Percentiles rank a stretch among this genome's conserved stretches.
phyloP scores from a whole-genome alignment of 2,329 filamentous ascomycete species.

The Drechslera avenae region DNA sequence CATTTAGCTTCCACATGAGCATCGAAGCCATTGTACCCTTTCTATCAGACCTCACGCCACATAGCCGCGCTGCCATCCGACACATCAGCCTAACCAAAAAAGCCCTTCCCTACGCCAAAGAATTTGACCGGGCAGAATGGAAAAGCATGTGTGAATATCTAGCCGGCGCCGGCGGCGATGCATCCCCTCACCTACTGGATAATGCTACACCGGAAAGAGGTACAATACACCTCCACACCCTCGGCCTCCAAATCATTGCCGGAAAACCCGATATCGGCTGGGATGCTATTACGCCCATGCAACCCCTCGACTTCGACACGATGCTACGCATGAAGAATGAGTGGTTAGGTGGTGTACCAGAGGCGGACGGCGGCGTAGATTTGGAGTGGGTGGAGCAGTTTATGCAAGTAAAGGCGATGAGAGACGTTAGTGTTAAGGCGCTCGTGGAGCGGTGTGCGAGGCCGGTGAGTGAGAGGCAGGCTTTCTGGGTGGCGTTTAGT shows the following conservation, averaged over 20 bases:
- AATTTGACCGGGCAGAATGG: slow-evolving; percentile 64
- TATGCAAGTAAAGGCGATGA: slow-evolving; percentile 56
- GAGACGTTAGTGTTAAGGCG: slow-evolving; percentile 58
- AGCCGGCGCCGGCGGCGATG: neutral
- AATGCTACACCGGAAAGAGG: neutral
- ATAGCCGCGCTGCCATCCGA: slow-evolving; percentile 55
- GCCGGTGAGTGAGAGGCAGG: slow-evolving; percentile 60
- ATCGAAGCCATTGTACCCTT: slow-evolving; percentile 67
- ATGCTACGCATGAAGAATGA: slow-evolving; percentile 36
- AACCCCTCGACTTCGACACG: slow-evolving; percentile 26
- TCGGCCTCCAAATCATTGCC: slow-evolving; percentile 60
- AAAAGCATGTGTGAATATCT: slow-evolving; percentile 55
- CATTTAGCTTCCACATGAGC: slow-evolving; percentile 64
- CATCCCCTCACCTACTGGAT: too few relatives aligned
- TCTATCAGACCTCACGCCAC: slow-evolving; percentile 60
- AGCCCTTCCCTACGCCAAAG: slow-evolving; percentile 58
- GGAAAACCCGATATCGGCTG: slow-evolving; percentile 57
- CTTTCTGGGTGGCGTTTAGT: slow-evolving; percentile 65
- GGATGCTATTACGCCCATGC: slow-evolving; percentile 51
- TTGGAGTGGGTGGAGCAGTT: slow-evolving; percentile 65
- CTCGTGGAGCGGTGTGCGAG: slow-evolving; percentile 61
- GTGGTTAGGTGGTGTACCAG: slow-evolving; percentile 22
- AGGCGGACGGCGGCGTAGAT: slow-evolving; percentile 34
- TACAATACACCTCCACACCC: slow-evolving; percentile 19
- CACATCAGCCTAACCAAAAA: slow-evolving; percentile 62